These are phyloP conservation scores for Oenanthe sinensis DNA, from an alignment of 129 eudicot species.

Conservation along the genomic window DNA sequence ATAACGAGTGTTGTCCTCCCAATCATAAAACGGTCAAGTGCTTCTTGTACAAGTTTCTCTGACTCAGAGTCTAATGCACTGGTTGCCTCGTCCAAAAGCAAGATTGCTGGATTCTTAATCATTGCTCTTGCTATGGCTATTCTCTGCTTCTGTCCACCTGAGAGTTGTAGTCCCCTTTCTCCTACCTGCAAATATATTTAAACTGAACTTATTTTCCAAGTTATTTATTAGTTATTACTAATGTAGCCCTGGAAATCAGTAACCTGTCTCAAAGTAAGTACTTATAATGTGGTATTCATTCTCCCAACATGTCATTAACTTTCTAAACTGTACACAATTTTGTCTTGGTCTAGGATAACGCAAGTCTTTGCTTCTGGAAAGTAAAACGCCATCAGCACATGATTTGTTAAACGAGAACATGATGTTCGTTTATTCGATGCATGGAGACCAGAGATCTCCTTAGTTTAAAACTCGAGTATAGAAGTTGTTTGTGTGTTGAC, in stretches of 20 bases:
- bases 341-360: neutral
- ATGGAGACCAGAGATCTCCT: neutral
- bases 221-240: no score
- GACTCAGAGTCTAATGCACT: conserved; percentile 96
- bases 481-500: neutral
- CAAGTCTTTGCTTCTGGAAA: neutral
- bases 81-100: conserved; percentile 93
- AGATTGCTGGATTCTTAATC: conserved; percentile 86
- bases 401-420: neutral
- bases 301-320: neutral
- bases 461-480: neutral
- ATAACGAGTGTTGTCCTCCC: conserved; percentile 92
- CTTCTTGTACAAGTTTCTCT: conserved; percentile 90
- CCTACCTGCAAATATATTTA: conserved; percentile 57
- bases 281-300: neutral
- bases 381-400: neutral
- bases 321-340: neutral
- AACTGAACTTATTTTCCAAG: neutral
- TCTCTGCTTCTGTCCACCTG: conserved; percentile 96
- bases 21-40: conserved; percentile 85
- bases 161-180: conserved; percentile 87
- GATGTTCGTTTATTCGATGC: no score
- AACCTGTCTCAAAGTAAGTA: no score
- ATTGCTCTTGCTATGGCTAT: conserved; percentile 94
- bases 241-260: no score